phyloP scores from a whole-genome alignment of 305 asterid genomes.

The Euphrasia arctica region DNA sequence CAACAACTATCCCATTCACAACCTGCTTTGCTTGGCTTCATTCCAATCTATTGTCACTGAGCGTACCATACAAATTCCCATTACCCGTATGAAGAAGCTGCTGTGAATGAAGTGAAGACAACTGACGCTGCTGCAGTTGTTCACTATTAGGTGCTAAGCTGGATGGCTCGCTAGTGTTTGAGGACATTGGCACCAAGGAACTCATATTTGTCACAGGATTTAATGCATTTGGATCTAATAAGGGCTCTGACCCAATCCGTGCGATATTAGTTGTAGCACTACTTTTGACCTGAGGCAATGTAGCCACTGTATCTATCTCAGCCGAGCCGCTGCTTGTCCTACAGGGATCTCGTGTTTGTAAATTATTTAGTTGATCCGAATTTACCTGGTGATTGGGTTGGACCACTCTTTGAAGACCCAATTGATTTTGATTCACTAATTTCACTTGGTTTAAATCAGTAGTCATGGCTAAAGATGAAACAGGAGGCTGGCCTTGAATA shows the following conservation, averaged over 20 bases:
- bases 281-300: constrained; percentile 33
- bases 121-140: constrained; percentile 41
- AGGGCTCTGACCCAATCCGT: constrained; percentile 41
- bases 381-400: constrained; percentile 39
- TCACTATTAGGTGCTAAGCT: constrained; percentile 34
- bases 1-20: constrained; percentile 36
- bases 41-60: constrained; percentile 55
- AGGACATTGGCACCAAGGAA: constrained; percentile 37
- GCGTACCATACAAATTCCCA: constrained; percentile 42
- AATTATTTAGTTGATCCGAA: constrained; percentile 38
- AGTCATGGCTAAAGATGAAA: constrained; percentile 29
- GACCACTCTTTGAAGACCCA: constrained; percentile 35
- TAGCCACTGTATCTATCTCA: constrained; percentile 35
- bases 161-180: constrained; percentile 39
- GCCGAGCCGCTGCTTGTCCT: no score
- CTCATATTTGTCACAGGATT: constrained; percentile 38
- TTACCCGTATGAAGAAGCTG: constrained; percentile 54
- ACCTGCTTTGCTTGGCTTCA: constrained; percentile 36
- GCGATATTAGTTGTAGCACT: constrained; percentile 21
- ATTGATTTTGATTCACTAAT: constrained; percentile 34
- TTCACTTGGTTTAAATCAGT: constrained; percentile 44
- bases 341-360: constrained; percentile 24
- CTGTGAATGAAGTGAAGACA: constrained; percentile 38
- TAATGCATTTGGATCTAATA: constrained; percentile 39
- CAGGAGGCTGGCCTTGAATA: constrained; percentile 40